These are phyloP conservation scores for Pseudoscleropodium purum DNA, from an alignment of 225 moss, liverwort and hornwort species.

Conservation along the genomic window DNA sequence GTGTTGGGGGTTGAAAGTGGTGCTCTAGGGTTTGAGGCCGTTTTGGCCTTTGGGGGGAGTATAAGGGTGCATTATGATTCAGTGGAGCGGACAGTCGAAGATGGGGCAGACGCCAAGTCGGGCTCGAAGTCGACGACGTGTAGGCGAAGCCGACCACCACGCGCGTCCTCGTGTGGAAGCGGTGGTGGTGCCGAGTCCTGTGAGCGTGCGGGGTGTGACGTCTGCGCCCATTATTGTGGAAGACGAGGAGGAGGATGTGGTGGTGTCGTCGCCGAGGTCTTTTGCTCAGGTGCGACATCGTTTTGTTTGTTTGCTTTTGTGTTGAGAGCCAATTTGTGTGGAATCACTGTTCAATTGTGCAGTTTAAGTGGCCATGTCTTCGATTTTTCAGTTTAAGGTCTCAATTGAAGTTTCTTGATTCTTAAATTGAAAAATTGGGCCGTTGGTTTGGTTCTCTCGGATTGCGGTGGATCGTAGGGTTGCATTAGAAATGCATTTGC, in stretches of 20 bases:
- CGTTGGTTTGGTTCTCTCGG: neutral
- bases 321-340: neutral
- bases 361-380: neutral
- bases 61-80: constrained; percentile 1
- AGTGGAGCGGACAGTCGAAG: constrained; percentile 16
- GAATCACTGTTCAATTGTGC: neutral
- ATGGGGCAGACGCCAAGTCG: constrained; percentile 8
- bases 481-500: neutral
- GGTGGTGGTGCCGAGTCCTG: neutral
- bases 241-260: constrained; percentile 50
- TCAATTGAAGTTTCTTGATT: neutral
- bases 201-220: neutral
- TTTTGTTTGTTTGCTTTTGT: neutral
- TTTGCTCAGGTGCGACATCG: constrained; percentile 17
- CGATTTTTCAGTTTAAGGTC: neutral
- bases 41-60: neutral
- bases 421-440: neutral
- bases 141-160: neutral
- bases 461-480: neutral
- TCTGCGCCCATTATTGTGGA: constrained; percentile 24
- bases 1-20: neutral
- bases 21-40: constrained; percentile 5
- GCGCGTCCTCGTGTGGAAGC: constrained; percentile 1
- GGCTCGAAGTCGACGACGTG: constrained; percentile 11
- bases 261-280: constrained; percentile 34